Base-by-base conservation (phyloP, 2,329 filamentous ascomycete species). In the Dothistroma pini region DNA sequence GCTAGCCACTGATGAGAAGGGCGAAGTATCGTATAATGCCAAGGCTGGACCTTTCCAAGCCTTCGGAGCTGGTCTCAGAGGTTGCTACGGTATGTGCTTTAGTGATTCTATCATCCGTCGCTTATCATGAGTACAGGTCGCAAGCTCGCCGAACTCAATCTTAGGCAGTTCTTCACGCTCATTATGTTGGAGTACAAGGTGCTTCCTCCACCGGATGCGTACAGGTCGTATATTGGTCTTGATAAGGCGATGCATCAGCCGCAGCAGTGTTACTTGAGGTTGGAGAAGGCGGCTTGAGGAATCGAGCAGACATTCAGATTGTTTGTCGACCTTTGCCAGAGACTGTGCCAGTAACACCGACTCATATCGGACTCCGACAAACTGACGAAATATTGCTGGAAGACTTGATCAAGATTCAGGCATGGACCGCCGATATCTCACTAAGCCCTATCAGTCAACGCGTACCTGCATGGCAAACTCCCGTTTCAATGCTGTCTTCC, bases 1-100 rank as follows among this genome's bases (percentile, higher is more conserved):
- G 78, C 67, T 80, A 4, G 66, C 64, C 1, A 63, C 41, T 5
- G 67, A 73, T 11, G 65, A 67, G 11, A 41, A 66, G 6, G 72
- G 69, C 1, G 63, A 67, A 12, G 66, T 71, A 14, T 65, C 60
- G 1, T 78, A 77, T 62, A 72, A 78, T 62, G 49, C 70, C 1
- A 65, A 69, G 35, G 72, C 75, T 4, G 66, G 77, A 11, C 75
- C 77, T 29, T 58, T 56, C 7, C 58, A 75, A 38, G 67, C 70
- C 1, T 79, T 79, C 61, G 75, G 75, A 0, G 70, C 70, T 2
- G 77, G 77, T 0, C 67, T 69, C 21, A 63, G 77, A 6, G 75
- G 73, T 1, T 78, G 77, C 60, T 73, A 73, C 59, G 76, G 75
- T 72, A 59, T 56, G 66, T 25, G 11, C 14, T 35, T 29, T 12